Base-by-base conservation (phyloP, 805 yeast genomes). In the Komagataella pseudopastoris region DNA sequence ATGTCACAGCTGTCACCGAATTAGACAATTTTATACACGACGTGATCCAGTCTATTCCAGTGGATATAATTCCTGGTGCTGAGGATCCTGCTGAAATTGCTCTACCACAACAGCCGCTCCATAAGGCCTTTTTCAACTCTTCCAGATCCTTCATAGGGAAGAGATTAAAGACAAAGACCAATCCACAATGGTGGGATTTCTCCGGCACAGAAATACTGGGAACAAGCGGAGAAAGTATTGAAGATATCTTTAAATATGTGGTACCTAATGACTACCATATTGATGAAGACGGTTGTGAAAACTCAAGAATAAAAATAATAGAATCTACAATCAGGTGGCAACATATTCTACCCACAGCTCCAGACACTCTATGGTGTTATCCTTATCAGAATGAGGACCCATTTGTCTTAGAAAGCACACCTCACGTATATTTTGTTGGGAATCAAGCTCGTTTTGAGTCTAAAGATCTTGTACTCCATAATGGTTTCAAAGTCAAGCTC, bases 61-160 rank as follows among this genome's bases (percentile, higher is more conserved):
- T 90, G 6, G 77, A 83, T 46, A 59, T 93, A 2, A 74, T 93
- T 81, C 96, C 99, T 0, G 98, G 99, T 4, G 75, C 70, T 6
- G 66, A 73, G 3, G 99, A 93, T 63, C 96, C 97, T 0, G 81
- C 88, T n/a, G 95, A 86, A 54, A 68, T 76, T 16, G 77, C 90
- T 49, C 65, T 88, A 52, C 99, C 99, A 0, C 97, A 93, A 64
- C 96, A 85, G 63, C 85, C 95, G 2, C 62, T 93, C n/a, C 96
- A 91, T 62, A 71, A 71, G 50, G 83, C 95, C 0, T 72, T 91
- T 52, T 81, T 93, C 59, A 69, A 71, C 3, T 61, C 64, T 12
- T 69, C 76, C 18, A 66, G 72, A 44, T 63, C 67, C 6, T 74
- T 71, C 55, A 59, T 80, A 23, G 39, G 39, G 39, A 30, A 30